Evolutionary conservation across 208 protist species (phyloP), one percentile per base, ranked within the genome.

Genomic region (Lotmaria passim): DNA sequence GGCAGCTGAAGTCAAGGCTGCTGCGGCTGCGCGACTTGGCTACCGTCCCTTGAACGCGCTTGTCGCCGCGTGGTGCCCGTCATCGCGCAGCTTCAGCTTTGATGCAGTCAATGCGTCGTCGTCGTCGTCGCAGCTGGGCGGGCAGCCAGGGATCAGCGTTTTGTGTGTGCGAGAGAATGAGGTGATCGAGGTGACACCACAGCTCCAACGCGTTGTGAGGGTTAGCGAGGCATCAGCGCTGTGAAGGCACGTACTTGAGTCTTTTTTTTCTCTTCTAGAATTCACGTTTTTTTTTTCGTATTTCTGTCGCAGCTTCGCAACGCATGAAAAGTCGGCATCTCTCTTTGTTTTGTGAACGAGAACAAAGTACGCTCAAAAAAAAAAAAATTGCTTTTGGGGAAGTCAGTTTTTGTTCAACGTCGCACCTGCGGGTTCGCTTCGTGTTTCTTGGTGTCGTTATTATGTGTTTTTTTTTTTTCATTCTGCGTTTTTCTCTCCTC

Each of bases 141-240:
- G 10, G 7, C 48, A 61, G 26, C 8, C 46, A 2, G 4, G 24
- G 8, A 23, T 68, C 28, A 34, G 34, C 24, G n/a, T 65, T 21
- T 39, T 76, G n/a, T 76, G 70, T 28, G 10, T 69, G 44, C 38
- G 51, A 0, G 47, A 24, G 2, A 69, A 10, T 33, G 70, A 76
- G 31, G 24, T 76, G 24, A n/a, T 76, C 24, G 62, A 69, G 15
- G 24, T 76, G 36, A 51, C 33, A 11, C 52, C 61, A 7, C 15
- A 44, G 47, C 51, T 41, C 26, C 46, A 30, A 34, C 14, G 5
- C 10, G 24, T 69, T 23, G 38, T 24, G 34, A 50, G 63, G 4
- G n/a, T 58, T 17, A 33, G 48, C 36, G 33, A 56, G 6, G 62
- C n/a, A 10, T 17, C 48, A 3, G 44, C 12, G 1, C 26, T 41